These are phyloP conservation scores for Actinomortierella ambigua DNA, from an alignment of 371 early-diverging fungal species.

Conservation along the genomic window DNA sequence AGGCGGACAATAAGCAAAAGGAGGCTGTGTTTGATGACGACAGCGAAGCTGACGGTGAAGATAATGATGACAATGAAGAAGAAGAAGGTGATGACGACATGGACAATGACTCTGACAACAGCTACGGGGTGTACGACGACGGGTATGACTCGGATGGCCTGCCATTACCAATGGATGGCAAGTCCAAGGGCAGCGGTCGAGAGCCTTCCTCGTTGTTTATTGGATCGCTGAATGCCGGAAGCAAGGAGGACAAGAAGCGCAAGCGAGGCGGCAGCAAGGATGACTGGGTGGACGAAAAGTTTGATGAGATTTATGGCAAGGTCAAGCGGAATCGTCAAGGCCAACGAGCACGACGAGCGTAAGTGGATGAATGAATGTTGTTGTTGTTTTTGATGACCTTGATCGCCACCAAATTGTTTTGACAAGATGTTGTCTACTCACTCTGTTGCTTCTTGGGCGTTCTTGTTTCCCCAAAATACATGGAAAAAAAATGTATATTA, in stretches of 20 bases:
- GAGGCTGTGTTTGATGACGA: conserved; percentile 9
- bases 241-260: conserved; percentile 44
- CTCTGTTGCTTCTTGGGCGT: background rate
- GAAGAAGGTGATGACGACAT: conserved; percentile 26
- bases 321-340: conserved; percentile 52
- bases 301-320: conserved; percentile 51
- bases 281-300: conserved; percentile 47
- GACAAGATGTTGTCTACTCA: background rate
- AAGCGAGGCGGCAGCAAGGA: conserved; percentile 51
- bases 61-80: conserved; percentile 24
- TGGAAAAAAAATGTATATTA: conserved; percentile 4
- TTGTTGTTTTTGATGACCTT: conserved; percentile 5
- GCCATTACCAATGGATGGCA: conserved; percentile 27
- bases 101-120: conserved; percentile 8
- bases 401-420: background rate
- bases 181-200: conserved; percentile 6
- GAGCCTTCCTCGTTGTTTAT: conserved; percentile 36
- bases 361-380: too few relatives aligned
- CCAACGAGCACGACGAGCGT: conserved; percentile 50
- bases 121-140: conserved; percentile 10
- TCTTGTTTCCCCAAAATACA: too few relatives aligned
- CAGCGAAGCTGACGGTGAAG: background rate
- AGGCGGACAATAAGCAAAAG: background rate
- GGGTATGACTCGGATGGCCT: conserved; percentile 45
- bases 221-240: conserved; percentile 29